These are phyloP conservation scores for Cryptococcus wingfieldii DNA, from an alignment of 1,284 basidiomycete genomes.

Conservation along the genomic window DNA sequence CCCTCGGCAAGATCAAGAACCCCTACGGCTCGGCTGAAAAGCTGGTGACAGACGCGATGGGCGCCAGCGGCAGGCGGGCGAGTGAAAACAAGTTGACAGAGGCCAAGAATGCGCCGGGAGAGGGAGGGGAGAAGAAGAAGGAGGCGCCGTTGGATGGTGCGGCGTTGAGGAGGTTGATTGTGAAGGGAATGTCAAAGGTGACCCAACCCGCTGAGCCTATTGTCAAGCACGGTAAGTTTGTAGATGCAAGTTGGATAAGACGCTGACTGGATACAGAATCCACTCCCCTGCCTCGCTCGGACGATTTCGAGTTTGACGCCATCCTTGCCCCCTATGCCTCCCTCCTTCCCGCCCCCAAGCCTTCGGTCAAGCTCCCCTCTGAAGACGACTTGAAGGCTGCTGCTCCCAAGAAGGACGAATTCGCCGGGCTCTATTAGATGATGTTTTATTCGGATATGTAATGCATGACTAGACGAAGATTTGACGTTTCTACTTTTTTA, in stretches of 20 bases:
- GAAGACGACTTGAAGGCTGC: conserved; percentile 16
- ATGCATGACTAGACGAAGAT: neutral
- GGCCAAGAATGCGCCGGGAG: neutral
- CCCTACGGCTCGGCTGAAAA: conserved; percentile 74
- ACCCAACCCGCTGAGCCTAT: conserved; percentile 56
- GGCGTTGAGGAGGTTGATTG: conserved; percentile 66
- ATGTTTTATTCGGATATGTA: neutral
- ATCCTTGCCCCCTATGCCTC: conserved; percentile 43
- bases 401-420: conserved; percentile 39
- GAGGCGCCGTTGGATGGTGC: conserved; percentile 57
- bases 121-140: neutral
- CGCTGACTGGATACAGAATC: conserved; percentile 7
- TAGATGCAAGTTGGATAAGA: neutral
- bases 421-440: conserved; percentile 37
- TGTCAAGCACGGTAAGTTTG: conserved; percentile 50
- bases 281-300: conserved; percentile 25
- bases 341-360: conserved; percentile 34
- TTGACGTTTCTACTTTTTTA: conserved; percentile 25
- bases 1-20: conserved; percentile 60
- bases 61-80: conserved; percentile 35
- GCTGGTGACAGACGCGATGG: conserved; percentile 52
- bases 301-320: conserved; percentile 43
- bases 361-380: conserved; percentile 26
- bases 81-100: conserved; percentile 16
- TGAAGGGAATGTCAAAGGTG: conserved; percentile 62